Evolutionary conservation across 2,329 filamentous ascomycete genomes (phyloP).

Genomic region (Ophiostoma triangulosporum): DNA sequence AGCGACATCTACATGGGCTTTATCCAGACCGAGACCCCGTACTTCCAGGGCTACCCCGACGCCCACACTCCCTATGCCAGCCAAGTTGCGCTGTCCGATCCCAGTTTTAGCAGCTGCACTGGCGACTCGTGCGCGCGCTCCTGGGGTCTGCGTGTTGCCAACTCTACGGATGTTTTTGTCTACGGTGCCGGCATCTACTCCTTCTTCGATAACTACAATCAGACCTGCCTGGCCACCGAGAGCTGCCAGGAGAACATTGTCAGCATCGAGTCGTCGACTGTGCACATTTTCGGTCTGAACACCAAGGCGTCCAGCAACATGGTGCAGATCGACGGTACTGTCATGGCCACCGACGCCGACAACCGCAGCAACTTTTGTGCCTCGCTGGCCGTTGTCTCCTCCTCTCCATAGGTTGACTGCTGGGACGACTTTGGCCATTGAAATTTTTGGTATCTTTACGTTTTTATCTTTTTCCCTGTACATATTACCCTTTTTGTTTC

Average conservation of each 20-base stretch:
- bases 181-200: constrained; percentile 67
- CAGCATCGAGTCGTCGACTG: constrained; percentile 48
- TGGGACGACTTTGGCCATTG: background rate
- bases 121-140: constrained; percentile 49
- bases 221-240: constrained; percentile 52
- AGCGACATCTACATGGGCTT: constrained; percentile 68
- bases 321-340: constrained; percentile 47
- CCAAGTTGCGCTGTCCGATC: constrained; percentile 48
- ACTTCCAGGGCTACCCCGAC: constrained; percentile 73
- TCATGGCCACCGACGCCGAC: constrained; percentile 40
- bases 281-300: constrained; percentile 51
- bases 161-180: constrained; percentile 53
- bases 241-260: constrained; percentile 71
- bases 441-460: background rate
- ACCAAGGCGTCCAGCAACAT: constrained; percentile 67
- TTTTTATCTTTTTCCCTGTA: background rate
- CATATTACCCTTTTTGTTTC: background rate
- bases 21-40: constrained; percentile 83
- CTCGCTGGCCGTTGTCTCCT: constrained; percentile 39
- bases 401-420: constrained; percentile 3
- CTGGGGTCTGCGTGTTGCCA: constrained; percentile 59
- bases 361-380: constrained; percentile 55
- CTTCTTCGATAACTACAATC: constrained; percentile 72
- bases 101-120: constrained; percentile 53
- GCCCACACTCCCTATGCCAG: constrained; percentile 50